Percentiles rank a stretch among this genome's conserved stretches.
Evolutionary conservation across 129 eudicot species (phyloP).

Genomic region (Tanacetum coccineum): DNA sequence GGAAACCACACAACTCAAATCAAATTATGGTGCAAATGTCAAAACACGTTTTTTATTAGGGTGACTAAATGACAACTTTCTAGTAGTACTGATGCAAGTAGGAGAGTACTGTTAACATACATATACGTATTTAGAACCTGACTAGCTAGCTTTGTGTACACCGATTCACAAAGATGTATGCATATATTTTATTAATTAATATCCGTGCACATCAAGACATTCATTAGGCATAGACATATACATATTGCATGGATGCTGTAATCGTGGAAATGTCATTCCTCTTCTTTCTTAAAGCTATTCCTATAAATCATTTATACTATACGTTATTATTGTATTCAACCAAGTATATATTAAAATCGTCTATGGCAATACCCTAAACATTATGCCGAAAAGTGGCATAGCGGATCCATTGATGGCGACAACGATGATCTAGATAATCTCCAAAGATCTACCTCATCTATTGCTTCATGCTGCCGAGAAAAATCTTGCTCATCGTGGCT

Average conservation of each 20-base stretch:
- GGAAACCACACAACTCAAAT: no score
- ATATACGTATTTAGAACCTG: no score
- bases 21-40: no score
- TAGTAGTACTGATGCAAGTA: no score
- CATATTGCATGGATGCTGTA: background rate
- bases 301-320: background rate
- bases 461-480: background rate
- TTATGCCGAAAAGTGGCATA: conserved; percentile 45
- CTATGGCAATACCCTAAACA: background rate
- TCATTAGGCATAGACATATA: background rate
- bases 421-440: conserved; percentile 36
- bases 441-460: conserved; percentile 39
- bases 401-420: conserved; percentile 33
- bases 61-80: no score
- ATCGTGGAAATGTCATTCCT: conserved; percentile 9
- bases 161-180: background rate
- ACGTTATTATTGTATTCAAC: conserved; percentile 6
- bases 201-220: conserved; percentile 6
- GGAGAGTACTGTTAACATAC: no score
- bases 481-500: conserved; percentile 22
- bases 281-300: background rate
- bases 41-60: no score
- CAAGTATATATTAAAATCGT: conserved; percentile 1
- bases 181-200: background rate
- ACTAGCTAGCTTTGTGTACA: no score